Evolutionary conservation across 106 monocot species (phyloP), one percentile per base, ranked within the genome.

Genomic region (Acorus calamus): DNA sequence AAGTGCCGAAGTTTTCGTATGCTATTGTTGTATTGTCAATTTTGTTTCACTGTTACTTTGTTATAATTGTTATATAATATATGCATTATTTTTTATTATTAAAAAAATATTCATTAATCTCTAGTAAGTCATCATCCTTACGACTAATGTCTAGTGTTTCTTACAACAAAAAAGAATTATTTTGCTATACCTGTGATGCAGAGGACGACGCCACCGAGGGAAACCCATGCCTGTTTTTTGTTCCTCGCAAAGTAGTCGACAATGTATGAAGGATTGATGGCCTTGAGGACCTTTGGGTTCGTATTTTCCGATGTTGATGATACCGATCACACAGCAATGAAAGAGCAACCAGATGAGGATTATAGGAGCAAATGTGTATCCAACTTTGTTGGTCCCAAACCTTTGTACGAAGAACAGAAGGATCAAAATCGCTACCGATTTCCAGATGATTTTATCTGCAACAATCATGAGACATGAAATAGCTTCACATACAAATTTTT

Each of bases 131-230:
- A 28, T 28, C 28, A 28, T 0, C 1, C 28, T 0, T 28, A 0
- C 28, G 1, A 28, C 28, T 28, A 28, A 50, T 46, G 9, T 8
- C 11, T 46, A 47, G 44, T 0, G 46, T 61, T 45, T 3, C 2
- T 3, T 44, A 44, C n/a, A n/a, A n/a, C n/a, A n/a, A n/a, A n/a
- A n/a, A n/a, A n/a, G n/a, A n/a, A n/a, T n/a, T n/a, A n/a, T n/a
- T n/a, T n/a, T n/a, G n/a, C n/a, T n/a, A n/a, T 69, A 69, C 69
- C 69, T 59, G 69, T 58, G 2, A 69, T 59, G 42, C 69, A 69
- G 7, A 69, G 59, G 44, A 69, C 11, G 42, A 69, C 57, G 4
- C 69, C 69, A 0, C 69, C 59, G 4, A 69, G 59, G 44, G 69
- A 69, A 42, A 69, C 52, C 69, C 69, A 69, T 7, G 69, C 59